Base-by-base conservation (phyloP, 345 rosid genomes). In the Reutealis trisperma region DNA sequence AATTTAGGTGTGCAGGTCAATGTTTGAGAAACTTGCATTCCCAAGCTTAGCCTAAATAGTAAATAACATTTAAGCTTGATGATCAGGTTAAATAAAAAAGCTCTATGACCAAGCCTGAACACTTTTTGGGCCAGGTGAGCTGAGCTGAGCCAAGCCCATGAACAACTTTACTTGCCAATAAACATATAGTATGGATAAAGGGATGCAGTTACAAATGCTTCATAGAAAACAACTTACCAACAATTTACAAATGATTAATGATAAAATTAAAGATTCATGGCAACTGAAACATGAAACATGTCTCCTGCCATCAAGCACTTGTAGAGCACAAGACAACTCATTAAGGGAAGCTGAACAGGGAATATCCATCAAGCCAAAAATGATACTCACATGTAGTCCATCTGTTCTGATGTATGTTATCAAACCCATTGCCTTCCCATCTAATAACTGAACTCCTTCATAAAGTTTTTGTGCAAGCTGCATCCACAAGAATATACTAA, bases 381-480 rank as follows among this genome's bases (percentile, higher is more conserved):
- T 74, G 77, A 75, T 70, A 88, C 97, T 72, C 85, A 96, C 99
- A 89, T 92, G 99, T 60, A 96, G 83, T 76, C 99, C 96, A 86
- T 96, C 99, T 16, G 99, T 93, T 83, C 99, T 87, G 90, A 85
- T 87, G 85, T 96, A 96, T 70, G 99, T 96, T 83, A 96, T 92
- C 85, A 96, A 83, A 73, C 99, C 99, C 34, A 87, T 86, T 77
- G 92, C 89, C 86, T 85, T 82, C 77, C 92, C 92, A 77, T 91
- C 89, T 22, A 90, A 81, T 59, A 96, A 80, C 60, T 88, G 90
- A 83, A 96, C 83, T 63, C 99, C 99, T 85, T 96, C 99, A 74
- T 96, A 96, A 24, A 96, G 95, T 83, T 91, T 92, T 83, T 96
- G 98, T 47, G 99, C 98, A 75, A 93, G 88, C 99, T 96, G 94